Evolutionary conservation across 345 rosid species (phyloP), one percentile per base, ranked within the genome.

Genomic region (Arabis hirsuta): DNA sequence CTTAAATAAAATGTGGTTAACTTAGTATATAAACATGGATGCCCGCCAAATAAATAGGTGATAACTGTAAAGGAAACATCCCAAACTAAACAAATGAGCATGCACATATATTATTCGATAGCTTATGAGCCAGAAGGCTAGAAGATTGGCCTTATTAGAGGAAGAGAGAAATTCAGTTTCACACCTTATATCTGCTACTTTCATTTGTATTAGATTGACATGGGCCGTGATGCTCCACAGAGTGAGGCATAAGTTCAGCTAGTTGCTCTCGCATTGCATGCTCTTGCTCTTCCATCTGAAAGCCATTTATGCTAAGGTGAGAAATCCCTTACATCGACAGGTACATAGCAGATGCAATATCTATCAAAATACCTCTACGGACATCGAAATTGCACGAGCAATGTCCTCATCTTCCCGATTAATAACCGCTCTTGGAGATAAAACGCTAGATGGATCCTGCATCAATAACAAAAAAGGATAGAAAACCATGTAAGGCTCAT

Each of bases 201-300:
- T 62, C 73, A 59, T 57, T 65, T 66, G 79, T 73, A 56, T 65
- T 69, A n/a, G 85, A 67, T 39, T 62, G 80, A 62, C 22, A 26
- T 34, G 81, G 63, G 65, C 62, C 71, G 42, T 16, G 42, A 56
- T 34, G 41, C 77, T 70, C 81, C 26, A 27, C 34, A 32, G 73
- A 62, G 22, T 38, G 67, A 65, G 74, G 74, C 64, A n/a, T 59
- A 56, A 65, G 65, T 76, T 80, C 73, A 69, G 56, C 50, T 59
- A 58, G 74, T 58, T 55, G 87, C 62, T 66, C 84, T 9, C 73
- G 84, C 64, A 63, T 70, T 61, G 58, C 83, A 42, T 73, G 67
- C 71, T 89, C 98, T 61, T 78, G 78, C 76, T 93, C 88, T 11
- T 86, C 94, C 62, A 85, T 81, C 97, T 93, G 90, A 73, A 71